These are phyloP conservation scores for Debaryomycetaceae sp. DNA, from an alignment of 1,139 yeast species.

Conservation along the genomic window DNA sequence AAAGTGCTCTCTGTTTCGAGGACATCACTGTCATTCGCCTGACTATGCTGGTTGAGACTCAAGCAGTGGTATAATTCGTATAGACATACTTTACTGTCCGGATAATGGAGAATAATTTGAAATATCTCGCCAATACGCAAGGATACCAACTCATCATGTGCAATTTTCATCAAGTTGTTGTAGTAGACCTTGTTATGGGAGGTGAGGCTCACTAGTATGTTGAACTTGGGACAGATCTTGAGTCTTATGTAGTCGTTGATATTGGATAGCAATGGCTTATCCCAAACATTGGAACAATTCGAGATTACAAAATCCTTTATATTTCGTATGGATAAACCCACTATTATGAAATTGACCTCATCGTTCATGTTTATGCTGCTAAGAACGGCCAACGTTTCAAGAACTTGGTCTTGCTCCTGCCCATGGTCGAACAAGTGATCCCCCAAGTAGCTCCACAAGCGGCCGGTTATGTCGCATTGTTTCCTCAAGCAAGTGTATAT, in stretches of 20 bases:
- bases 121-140: slow-evolving; percentile 63
- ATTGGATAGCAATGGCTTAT: slow-evolving; percentile 32
- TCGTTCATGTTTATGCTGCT: slow-evolving; percentile 28
- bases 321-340: slow-evolving; percentile 38
- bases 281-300: slow-evolving; percentile 40
- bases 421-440: slow-evolving; percentile 1
- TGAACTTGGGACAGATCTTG: slow-evolving; percentile 39
- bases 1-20: neutral
- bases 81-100: slow-evolving; percentile 56
- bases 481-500: slow-evolving; percentile 16
- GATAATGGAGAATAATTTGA: slow-evolving; percentile 57
- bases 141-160: slow-evolving; percentile 44
- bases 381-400: slow-evolving; percentile 7
- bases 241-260: slow-evolving; percentile 37
- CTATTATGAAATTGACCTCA: slow-evolving; percentile 34
- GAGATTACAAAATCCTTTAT: slow-evolving; percentile 34
- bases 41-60: slow-evolving; percentile 5
- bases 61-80: slow-evolving; percentile 59
- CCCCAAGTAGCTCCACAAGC: slow-evolving; percentile 1
- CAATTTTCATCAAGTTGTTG: slow-evolving; percentile 33
- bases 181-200: slow-evolving; percentile 16
- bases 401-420: neutral
- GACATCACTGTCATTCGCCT: slow-evolving; percentile 3
- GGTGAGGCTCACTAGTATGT: slow-evolving; percentile 19
- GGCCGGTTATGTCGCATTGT: slow-evolving; percentile 3